These are phyloP conservation scores for Blastocystis sp. DNA, from an alignment of 352 stramenopile genomes.

Conservation along the genomic window DNA sequence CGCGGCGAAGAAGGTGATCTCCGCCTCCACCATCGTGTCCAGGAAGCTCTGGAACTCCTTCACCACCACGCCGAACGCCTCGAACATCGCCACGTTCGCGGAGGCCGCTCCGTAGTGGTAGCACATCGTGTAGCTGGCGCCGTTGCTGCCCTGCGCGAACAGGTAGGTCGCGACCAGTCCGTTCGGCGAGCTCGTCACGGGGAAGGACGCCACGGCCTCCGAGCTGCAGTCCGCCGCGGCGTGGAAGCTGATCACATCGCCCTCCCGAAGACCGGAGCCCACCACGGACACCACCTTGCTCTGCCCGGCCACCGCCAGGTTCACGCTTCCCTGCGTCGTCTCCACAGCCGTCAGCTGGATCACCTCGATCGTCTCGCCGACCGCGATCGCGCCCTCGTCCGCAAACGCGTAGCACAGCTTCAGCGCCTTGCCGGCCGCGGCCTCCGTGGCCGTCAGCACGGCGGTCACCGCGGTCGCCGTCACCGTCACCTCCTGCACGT, in stretches of 20 bases:
- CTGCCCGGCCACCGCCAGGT: not conserved
- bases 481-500: not conserved
- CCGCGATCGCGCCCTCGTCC: conserved; percentile 5
- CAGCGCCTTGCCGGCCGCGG: not conserved
- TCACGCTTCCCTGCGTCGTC: not conserved
- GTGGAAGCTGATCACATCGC: conserved; percentile 20
- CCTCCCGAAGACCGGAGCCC: not conserved
- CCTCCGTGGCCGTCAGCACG: not conserved
- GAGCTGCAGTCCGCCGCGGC: conserved; percentile 1
- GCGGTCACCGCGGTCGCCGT: not conserved
- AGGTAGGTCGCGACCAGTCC: not conserved
- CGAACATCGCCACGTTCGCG: not conserved
- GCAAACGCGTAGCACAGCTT: conserved; percentile 49
- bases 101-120: conserved; percentile 23
- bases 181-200: not conserved
- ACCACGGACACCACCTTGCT: not conserved
- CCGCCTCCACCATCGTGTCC: not conserved
- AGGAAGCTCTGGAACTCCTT: conserved; percentile 41
- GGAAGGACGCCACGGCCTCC: not conserved
- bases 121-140: conserved; percentile 39
- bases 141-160: conserved; percentile 24
- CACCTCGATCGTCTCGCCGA: not conserved
- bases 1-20: conserved; percentile 38
- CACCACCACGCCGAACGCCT: conserved; percentile 35
- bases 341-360: not conserved